These are phyloP conservation scores for Cercospora sp. DNA, from an alignment of 2,329 filamentous ascomycete species.

Conservation along the genomic window DNA sequence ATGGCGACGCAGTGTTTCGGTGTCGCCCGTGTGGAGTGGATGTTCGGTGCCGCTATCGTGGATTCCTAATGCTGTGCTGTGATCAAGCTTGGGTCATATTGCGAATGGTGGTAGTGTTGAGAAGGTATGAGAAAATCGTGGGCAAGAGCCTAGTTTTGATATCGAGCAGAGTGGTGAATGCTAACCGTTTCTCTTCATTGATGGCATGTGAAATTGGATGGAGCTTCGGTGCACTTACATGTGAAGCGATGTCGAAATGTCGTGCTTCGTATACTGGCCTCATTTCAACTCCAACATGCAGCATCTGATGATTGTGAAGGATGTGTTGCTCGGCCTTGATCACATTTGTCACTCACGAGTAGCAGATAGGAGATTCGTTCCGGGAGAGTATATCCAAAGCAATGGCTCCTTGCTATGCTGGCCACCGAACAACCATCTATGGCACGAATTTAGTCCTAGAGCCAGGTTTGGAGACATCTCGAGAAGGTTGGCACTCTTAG, in stretches of 20 bases:
- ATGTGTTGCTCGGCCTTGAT: not conserved
- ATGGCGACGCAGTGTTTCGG: not conserved
- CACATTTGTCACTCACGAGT: not conserved
- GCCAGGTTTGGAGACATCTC: not conserved
- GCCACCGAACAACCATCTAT: not conserved
- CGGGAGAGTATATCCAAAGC: not conserved
- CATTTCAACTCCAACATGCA: not conserved
- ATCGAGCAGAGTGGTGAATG: not conserved
- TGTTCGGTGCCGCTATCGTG: not conserved
- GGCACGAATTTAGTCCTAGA: not conserved
- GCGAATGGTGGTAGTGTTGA: not conserved
- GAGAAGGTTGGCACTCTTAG: not conserved
- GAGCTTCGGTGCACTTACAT: not conserved
- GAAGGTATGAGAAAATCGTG: not conserved
- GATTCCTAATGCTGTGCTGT: not conserved
- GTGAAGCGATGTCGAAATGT: not conserved
- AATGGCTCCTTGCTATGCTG: not conserved
- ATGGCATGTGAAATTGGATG: not conserved
- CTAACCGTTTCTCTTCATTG: not conserved
- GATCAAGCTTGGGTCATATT: not conserved
- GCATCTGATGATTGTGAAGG: not conserved
- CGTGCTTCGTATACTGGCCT: not conserved
- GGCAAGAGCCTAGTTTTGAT: not conserved
- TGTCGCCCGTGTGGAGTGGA: not conserved
- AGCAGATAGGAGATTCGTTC: not conserved